Evolutionary conservation across 2,329 filamentous ascomycete species (phyloP).

Genomic region (Sclerotinia nivalis): DNA sequence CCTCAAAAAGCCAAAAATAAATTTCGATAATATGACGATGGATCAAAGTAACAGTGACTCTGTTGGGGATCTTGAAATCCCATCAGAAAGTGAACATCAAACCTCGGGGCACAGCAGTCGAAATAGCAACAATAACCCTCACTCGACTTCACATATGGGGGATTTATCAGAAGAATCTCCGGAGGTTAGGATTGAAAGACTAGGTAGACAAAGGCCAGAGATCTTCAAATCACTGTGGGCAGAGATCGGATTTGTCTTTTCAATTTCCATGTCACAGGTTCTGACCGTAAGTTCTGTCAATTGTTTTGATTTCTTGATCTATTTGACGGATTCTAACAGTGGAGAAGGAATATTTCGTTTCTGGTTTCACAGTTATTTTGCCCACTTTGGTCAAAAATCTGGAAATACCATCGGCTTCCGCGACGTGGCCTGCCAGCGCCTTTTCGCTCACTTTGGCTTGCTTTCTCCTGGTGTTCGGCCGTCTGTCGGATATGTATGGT

Average conservation of each 20-base stretch:
- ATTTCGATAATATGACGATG: neutral
- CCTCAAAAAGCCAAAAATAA: neutral
- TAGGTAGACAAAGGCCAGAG: slow-evolving; percentile 58
- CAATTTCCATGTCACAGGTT: slow-evolving; percentile 59
- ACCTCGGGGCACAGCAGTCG: neutral
- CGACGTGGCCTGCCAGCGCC: slow-evolving; percentile 64
- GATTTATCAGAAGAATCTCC: slow-evolving; percentile 36
- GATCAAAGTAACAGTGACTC: neutral
- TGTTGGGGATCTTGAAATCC: neutral
- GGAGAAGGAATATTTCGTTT: slow-evolving; percentile 63
- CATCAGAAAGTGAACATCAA: slow-evolving; percentile 9
- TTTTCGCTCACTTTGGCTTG: slow-evolving; percentile 57
- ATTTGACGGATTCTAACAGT: neutral
- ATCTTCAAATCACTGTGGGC: slow-evolving; percentile 53
- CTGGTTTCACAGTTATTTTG: slow-evolving; percentile 73
- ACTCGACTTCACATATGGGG: neutral
- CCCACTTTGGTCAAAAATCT: slow-evolving; percentile 64
- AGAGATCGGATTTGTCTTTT: slow-evolving; percentile 61
- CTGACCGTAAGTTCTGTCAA: slow-evolving; percentile 47
- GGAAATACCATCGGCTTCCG: slow-evolving; percentile 60
- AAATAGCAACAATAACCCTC: neutral
- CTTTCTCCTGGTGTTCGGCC: slow-evolving; percentile 64
- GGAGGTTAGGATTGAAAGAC: slow-evolving; percentile 49
- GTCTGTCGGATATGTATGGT: slow-evolving; percentile 63
- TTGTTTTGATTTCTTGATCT: neutral